Evolutionary conservation across 2,329 filamentous ascomycete species (phyloP), one percentile per base, ranked within the genome.

Genomic region (Colletotrichum cereale): DNA sequence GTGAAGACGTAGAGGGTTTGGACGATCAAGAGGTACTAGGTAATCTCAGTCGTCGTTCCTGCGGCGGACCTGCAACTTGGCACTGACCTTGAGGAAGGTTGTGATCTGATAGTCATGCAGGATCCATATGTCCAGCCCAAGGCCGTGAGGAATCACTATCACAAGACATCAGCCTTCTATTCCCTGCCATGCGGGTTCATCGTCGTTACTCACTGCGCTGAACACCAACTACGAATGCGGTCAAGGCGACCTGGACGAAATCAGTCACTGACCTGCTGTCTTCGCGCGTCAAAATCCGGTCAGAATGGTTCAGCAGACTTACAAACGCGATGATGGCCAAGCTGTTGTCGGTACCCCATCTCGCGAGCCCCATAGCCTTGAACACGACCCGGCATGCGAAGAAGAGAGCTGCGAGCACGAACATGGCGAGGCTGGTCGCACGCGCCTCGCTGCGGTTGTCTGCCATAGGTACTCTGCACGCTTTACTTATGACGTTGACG

Each of bases 61-160:
- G 74, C 76, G 40, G 0, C 10, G n/a, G 11, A 40, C 16, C 84
- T 86, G 86, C 86, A 88, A 7, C 56, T 88, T 31, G 47, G 18
- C 21, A 31, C 50, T 29, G 11, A 57, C 50, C 18, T 50, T 67
- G 7, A 67, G 67, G 24, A 67, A 62, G 24, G 48, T 34, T 11
- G 67, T 62, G 8, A 57, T 67, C 34, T 70, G 67, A 31, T 56
- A 42, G 10, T 44, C 56, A 3, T 57, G 58, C 10, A 71, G 48
- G 16, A 84, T 86, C 86, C 86, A 89, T 14, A 88, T 81, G 57
- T 89, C 86, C 16, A 77, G 81, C 2, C 86, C 86, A 5, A 88
- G 77, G 1, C 86, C 87, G 56, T 84, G 79, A 24, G 78, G 63
- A 3, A 62, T 62, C 56, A 62, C 67, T 67, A 2, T 5, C 14